A percentile compares a stretch with the other conserved stretches of the same genome.
Conservation (phyloP, 352 stramenopile species). For the Phytophthora pisi region DNA sequence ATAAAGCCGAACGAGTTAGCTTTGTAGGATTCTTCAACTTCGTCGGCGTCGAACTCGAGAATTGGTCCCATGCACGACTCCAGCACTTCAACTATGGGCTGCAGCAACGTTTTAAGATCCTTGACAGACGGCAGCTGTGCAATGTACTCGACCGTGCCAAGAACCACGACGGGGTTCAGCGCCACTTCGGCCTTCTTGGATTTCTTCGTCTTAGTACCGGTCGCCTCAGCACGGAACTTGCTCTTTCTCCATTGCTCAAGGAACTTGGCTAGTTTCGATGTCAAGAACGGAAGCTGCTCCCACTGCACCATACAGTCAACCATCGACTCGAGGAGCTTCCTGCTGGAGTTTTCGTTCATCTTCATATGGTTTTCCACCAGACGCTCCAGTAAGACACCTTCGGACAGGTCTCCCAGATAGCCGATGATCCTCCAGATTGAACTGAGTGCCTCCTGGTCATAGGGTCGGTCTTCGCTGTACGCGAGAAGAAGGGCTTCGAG, state of each 20-base stretch:
- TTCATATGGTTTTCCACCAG: conserved; percentile 72
- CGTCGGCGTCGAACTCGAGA: conserved; percentile 46
- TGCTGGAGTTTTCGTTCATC: conserved; percentile 76
- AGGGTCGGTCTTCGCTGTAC: conserved; percentile 63
- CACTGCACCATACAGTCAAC: conserved; percentile 79
- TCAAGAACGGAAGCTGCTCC: conserved; percentile 71
- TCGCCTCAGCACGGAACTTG: conserved; percentile 36
- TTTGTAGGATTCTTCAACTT: conserved; percentile 51
- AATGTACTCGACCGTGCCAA: conserved; percentile 72
- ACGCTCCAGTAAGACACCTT: conserved; percentile 61
- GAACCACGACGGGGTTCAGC: conserved; percentile 67
- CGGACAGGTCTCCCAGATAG: conserved; percentile 65
- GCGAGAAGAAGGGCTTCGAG: conserved; percentile 68
- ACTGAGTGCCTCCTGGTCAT: conserved; percentile 72
- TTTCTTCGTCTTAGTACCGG: conserved; percentile 46
- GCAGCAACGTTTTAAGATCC: conserved; percentile 53
- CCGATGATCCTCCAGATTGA: conserved; percentile 80
- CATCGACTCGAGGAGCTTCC: conserved; percentile 80
- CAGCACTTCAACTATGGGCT: conserved; percentile 48
- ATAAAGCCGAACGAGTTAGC: conserved; percentile 66
- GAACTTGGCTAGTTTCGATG: conserved; percentile 64
- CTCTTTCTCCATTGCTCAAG: conserved; percentile 63
- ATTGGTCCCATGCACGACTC: conserved; percentile 53
- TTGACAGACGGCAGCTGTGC: conserved; percentile 52
- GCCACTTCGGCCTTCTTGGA: conserved; percentile 27